Evolutionary conservation across 352 stramenopile species (phyloP).

Genomic region (Phytophthora parvispora): DNA sequence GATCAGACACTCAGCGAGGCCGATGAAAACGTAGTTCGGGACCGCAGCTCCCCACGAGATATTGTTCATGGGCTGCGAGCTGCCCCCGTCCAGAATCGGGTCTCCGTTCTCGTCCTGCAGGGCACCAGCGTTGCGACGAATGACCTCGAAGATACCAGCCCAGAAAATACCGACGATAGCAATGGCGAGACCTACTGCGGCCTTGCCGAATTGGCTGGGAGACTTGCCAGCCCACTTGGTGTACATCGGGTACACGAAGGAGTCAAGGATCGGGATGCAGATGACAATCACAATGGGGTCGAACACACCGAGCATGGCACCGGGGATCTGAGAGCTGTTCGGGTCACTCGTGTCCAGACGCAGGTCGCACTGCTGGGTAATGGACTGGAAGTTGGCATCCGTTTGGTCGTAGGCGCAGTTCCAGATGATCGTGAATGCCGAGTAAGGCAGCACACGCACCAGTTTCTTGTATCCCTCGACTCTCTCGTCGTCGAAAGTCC

Average conservation of each 20-base stretch:
- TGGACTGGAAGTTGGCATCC: slow-evolving; percentile 71
- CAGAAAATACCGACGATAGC: slow-evolving; percentile 48
- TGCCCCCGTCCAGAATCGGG: slow-evolving; percentile 44
- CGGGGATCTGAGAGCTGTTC: slow-evolving; percentile 49
- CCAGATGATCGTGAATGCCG: slow-evolving; percentile 68
- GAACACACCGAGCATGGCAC: slow-evolving; percentile 54
- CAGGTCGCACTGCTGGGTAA: slow-evolving; percentile 68
- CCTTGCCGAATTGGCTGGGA: slow-evolving; percentile 44
- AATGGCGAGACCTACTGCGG: slow-evolving; percentile 40
- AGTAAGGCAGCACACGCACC: slow-evolving; percentile 53
- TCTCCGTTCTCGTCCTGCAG: slow-evolving; percentile 31
- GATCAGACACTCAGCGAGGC: slow-evolving; percentile 59
- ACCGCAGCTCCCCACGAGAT: slow-evolving; percentile 54
- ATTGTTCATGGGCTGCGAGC: slow-evolving; percentile 56
- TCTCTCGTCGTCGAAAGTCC: slow-evolving; percentile 39
- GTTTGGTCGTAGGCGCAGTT: slow-evolving; percentile 63
- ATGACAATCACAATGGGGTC: slow-evolving; percentile 52
- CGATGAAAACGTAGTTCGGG: slow-evolving; percentile 59
- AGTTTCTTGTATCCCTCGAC: slow-evolving; percentile 64
- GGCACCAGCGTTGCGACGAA: slow-evolving; percentile 49
- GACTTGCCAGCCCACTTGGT: slow-evolving; percentile 38
- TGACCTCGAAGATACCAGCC: slow-evolving; percentile 51
- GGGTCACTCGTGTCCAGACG: slow-evolving; percentile 36
- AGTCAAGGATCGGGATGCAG: slow-evolving; percentile 47
- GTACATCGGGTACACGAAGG: slow-evolving; percentile 46